Evolutionary conservation across 345 rosid genomes (phyloP), one percentile per base, ranked within the genome.

Genomic region (Populus ilicifolia): DNA sequence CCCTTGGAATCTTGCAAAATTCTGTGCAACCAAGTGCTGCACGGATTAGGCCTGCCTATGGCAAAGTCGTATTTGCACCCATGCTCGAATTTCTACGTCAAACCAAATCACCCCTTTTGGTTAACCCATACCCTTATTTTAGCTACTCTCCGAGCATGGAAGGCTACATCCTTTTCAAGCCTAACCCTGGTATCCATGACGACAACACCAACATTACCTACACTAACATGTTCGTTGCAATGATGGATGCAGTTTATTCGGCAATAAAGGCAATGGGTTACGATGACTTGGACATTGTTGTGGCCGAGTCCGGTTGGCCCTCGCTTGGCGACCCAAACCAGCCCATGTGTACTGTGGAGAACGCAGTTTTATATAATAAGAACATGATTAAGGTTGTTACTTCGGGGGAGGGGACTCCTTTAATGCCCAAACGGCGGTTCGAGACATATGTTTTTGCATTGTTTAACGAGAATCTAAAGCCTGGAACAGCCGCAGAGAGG

Each of bases 261-360:
- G 90, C 99, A 16, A 90, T 95, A 90, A 86, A 84, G 72, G 89
- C 88, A 3, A 69, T 88, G 3, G 99, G 96, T 3, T 90, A 89
- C 30, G 86, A 84, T 0, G 97, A 92, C 27, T 89, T 93, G 12
- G 84, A 79, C 29, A 88, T 93, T 25, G 87, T 88, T 2, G 82
- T 93, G 3, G 94, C 89, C 0, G 98, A 94, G 80, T 89, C 98
- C 0, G 98, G 98, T 17, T 94, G 98, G 98, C 95, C 98, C 0
- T 88, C 97, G 0, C 85, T 77, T 0, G 92, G 97, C 2, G 97
- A 89, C 39, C 71, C 88, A 0, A 48, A 75, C 13, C 83, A 84
- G 63, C 80, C 89, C 16, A 83, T 82, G 67, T 84, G 93, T 74
- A 85, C 85, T 0, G 70, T 78, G 0, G 90, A 84, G 25, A 91